Conservation (phyloP, 139 green algal species). For the Zygnema cylindricum region DNA sequence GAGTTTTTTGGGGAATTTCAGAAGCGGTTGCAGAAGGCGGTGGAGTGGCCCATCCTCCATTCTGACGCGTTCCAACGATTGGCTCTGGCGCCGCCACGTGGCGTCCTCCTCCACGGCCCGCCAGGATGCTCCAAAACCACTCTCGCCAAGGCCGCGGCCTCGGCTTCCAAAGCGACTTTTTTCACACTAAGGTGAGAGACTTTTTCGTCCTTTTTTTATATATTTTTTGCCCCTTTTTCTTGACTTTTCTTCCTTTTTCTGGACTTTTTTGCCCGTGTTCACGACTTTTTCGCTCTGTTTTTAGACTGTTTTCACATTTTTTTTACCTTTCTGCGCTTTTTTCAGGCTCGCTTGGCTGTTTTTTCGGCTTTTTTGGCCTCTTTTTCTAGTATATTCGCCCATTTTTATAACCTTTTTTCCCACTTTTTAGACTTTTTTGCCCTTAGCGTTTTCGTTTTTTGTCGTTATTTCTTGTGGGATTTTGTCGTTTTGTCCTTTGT, state of each 20-base stretch:
- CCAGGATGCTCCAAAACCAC: slow-evolving; percentile 64
- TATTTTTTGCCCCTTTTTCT: slow-evolving; percentile 2
- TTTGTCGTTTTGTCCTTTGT: too few relatives aligned
- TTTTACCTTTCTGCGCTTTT: too few relatives aligned
- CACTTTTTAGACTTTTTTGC: too few relatives aligned
- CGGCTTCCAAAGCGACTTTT: slow-evolving; percentile 56
- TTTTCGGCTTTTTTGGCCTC: too few relatives aligned
- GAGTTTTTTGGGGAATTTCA: slow-evolving; percentile 24
- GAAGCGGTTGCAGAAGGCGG: slow-evolving; percentile 47
- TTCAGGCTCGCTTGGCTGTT: too few relatives aligned
- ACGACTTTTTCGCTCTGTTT: slow-evolving; percentile 88
- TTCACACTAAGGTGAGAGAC: slow-evolving; percentile 57
- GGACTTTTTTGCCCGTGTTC: not conserved
- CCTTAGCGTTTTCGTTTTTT: too few relatives aligned
- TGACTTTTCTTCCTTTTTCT: slow-evolving; percentile 15
- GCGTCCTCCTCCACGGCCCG: slow-evolving; percentile 63
- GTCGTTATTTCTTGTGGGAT: too few relatives aligned
- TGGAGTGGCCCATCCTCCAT: slow-evolving; percentile 65
- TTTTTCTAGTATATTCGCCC: too few relatives aligned
- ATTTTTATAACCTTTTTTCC: too few relatives aligned
- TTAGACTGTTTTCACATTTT: too few relatives aligned
- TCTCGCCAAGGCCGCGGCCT: slow-evolving; percentile 58
- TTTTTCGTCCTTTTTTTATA: not conserved
- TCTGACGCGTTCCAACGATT: slow-evolving; percentile 54
- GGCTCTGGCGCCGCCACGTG: slow-evolving; percentile 49